Evolutionary conservation across 106 monocot species (phyloP).

Genomic region (Platanthera guangdongensis): DNA sequence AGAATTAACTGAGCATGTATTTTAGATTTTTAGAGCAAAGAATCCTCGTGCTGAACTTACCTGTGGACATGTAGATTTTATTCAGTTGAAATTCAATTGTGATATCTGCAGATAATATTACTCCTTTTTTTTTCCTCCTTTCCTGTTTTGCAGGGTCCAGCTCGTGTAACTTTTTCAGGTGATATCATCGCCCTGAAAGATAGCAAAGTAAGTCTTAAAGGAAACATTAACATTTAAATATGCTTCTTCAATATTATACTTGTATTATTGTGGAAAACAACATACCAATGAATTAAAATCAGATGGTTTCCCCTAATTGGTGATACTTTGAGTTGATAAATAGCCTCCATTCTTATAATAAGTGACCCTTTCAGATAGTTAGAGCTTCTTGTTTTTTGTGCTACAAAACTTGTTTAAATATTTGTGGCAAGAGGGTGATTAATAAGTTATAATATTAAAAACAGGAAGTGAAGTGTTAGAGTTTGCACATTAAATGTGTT

Average conservation of each 20-base stretch:
- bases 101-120: not conserved
- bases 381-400: not conserved
- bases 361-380: not conserved
- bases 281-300: not conserved
- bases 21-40: not conserved
- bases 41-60: not conserved
- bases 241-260: not conserved
- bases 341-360: not conserved
- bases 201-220: constrained; percentile 36
- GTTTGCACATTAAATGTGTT: no score
- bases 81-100: not conserved
- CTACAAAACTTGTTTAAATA: not conserved
- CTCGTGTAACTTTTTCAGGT: constrained; percentile 66
- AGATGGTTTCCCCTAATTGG: not conserved
- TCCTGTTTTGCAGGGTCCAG: constrained; percentile 42
- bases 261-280: constrained; percentile 5
- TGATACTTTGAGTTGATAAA: not conserved
- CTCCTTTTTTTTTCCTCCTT: not conserved
- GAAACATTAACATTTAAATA: not conserved
- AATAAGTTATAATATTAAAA: no score
- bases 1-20: not conserved
- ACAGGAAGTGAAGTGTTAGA: no score
- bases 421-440: not conserved
- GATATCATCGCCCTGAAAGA: constrained; percentile 53
- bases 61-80: not conserved